phyloP scores from a whole-genome alignment of 495 filamentous ascomycete genomes.

The Aspergillus sclerotioniger region DNA sequence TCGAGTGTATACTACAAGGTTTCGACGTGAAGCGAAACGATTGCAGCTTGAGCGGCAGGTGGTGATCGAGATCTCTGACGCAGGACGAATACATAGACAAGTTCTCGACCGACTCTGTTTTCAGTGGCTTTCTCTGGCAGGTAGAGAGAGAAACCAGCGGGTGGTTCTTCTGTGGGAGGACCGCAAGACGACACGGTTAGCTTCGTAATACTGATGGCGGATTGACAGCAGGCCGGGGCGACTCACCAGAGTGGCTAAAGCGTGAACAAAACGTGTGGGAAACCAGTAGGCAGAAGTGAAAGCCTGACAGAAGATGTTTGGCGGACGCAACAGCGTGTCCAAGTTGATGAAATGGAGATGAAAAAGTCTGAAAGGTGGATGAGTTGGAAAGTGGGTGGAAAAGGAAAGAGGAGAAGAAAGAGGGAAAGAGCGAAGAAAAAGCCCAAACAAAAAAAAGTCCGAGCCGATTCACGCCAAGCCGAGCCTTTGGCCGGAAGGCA shows the following conservation, averaged over 20 bases:
- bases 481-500: slow-evolving; percentile 4
- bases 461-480: slow-evolving; percentile 16
- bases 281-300: slow-evolving; percentile 14
- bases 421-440: slow-evolving; percentile 10
- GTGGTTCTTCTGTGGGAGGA: slow-evolving; percentile 29
- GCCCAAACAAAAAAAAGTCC: slow-evolving; percentile 16
- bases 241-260: slow-evolving; percentile 24
- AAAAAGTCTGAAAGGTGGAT: slow-evolving; percentile 4
- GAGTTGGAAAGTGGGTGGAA: slow-evolving; percentile 11
- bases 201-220: slow-evolving; percentile 23
- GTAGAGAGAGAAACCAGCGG: slow-evolving; percentile 37
- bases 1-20: slow-evolving; percentile 80
- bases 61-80: slow-evolving; percentile 73
- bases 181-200: slow-evolving; percentile 21
- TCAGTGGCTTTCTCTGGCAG: slow-evolving; percentile 39
- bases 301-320: slow-evolving; percentile 10
- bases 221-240: slow-evolving; percentile 15
- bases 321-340: slow-evolving; percentile 15
- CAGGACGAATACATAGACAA: slow-evolving; percentile 82
- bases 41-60: slow-evolving; percentile 89
- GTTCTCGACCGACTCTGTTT: slow-evolving; percentile 34
- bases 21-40: slow-evolving; percentile 86
- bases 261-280: slow-evolving; percentile 11
- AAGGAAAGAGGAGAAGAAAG: slow-evolving; percentile 16
- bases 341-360: slow-evolving; percentile 14